Evolutionary conservation across 805 yeast genomes (phyloP), one percentile per base, ranked within the genome.

Genomic region (Torulaspora delbrueckii): DNA sequence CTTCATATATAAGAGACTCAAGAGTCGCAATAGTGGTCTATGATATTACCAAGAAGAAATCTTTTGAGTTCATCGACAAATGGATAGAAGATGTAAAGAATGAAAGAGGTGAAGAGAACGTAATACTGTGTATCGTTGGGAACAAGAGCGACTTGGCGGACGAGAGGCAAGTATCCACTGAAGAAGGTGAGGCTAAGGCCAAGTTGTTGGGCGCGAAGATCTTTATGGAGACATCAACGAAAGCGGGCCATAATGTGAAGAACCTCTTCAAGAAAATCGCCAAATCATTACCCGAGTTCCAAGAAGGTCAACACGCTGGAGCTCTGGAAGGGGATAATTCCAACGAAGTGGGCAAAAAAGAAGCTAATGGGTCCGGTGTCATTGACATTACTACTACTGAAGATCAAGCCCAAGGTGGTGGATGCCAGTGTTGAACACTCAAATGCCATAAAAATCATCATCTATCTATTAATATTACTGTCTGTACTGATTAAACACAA

Each of bases 11-110:
- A 49, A 76, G 99, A 56, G 99, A 93, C 66, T 85, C 95, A 12
- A 89, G 90, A 58, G 98, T 93, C n/a, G 98, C 99, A 0, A 95
- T 93, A 38, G 83, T 93, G 23, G 96, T 95, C 18, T 91, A 91
- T 69, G 99, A 93, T 64, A 84, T 91, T 48, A 88, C 97, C 6
- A 84, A 81, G 60, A 83, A 78, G 62, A 86, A 86, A 59, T 81
- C 95, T 14, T 91, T 91, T 68, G 84, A 82, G 48, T 83, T 84
- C 55, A 81, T 93, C 54, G 80, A 79, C 55, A 86, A 86, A 65
- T 93, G 99, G 99, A 82, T 88, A 53, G 93, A 86, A 56, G 97
- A 91, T 63, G 97, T 93, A 5, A 84, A 85, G 61, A 82, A 87
- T 51, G 99, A 91, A 70, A 77, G 98, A 53, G 97, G 96, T 8